These are phyloP conservation scores for Globisporangium alternatum DNA, from an alignment of 352 stramenopile genomes.

Conservation along the genomic window DNA sequence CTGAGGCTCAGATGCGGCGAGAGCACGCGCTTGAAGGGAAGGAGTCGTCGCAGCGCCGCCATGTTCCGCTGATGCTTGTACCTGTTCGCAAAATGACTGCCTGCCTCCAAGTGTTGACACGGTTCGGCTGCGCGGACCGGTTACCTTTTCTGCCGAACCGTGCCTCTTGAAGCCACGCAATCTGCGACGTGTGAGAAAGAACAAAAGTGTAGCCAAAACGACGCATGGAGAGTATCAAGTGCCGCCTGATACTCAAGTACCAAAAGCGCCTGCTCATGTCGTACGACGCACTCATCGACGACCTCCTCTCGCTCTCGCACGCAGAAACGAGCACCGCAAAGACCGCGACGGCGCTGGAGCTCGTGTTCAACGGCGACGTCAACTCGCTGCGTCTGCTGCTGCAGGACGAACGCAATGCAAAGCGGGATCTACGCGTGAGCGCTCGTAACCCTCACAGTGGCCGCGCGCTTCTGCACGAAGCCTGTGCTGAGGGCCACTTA, in stretches of 20 bases:
- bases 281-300: constrained; percentile 43
- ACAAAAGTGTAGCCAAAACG: not conserved
- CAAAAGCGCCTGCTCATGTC: constrained; percentile 13
- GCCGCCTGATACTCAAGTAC: not conserved
- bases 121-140: constrained; percentile 13
- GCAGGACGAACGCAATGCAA: constrained; percentile 4
- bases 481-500: constrained; percentile 43
- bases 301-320: constrained; percentile 30
- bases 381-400: constrained; percentile 26
- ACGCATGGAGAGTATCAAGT: constrained; percentile 8
- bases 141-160: not conserved
- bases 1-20: not conserved
- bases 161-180: constrained; percentile 4
- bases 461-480: constrained; percentile 62
- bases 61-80: too few relatives aligned
- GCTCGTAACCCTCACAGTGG: constrained; percentile 30
- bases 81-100: too few relatives aligned
- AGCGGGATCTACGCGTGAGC: constrained; percentile 32
- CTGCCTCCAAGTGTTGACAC: not conserved
- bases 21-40: constrained; percentile 9
- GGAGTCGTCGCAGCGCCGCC: constrained; percentile 22
- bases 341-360: constrained; percentile 21
- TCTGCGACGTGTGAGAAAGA: constrained; percentile 29
- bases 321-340: not conserved
- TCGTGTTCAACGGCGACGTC: constrained; percentile 30